phyloP scores from a whole-genome alignment of 331 rosid genomes.

The Malus hybrid region DNA sequence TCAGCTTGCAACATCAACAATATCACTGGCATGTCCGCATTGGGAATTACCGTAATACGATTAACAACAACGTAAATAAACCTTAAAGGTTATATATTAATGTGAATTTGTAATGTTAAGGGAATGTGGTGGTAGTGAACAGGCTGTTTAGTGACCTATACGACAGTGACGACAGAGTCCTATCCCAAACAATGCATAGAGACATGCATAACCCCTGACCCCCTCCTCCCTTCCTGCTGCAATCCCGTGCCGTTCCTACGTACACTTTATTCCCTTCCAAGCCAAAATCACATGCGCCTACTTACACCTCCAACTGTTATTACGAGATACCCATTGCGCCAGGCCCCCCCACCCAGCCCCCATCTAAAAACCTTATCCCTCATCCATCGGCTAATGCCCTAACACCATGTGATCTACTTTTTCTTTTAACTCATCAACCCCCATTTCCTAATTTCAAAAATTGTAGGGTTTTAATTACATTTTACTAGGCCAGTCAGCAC shows the following conservation, averaged over 20 bases:
- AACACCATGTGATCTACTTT: background rate
- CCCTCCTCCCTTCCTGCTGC: constrained; percentile 1
- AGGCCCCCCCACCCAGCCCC: background rate
- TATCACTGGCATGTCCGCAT: no score
- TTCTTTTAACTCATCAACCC: no score
- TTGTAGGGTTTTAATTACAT: no score
- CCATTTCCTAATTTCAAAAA: no score
- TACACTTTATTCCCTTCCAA: constrained; percentile 20
- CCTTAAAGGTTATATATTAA: no score
- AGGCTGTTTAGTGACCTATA: constrained; percentile 47
- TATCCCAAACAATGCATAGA: background rate
- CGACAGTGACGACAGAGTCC: constrained; percentile 18
- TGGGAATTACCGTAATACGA: no score
- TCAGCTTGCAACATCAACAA: no score
- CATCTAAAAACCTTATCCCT: background rate
- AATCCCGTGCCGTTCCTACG: constrained; percentile 50
- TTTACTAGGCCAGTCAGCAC: no score
- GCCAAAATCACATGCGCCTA: constrained; percentile 39
- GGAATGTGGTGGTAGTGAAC: background rate
- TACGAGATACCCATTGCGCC: background rate
- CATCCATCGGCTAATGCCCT: background rate
- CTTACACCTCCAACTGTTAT: constrained; percentile 13
- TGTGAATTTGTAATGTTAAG: background rate
- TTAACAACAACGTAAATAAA: no score
- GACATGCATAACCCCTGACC: constrained; percentile 16